Evolutionary conservation across 441 rosid species (phyloP), one percentile per base, ranked within the genome.

Genomic region (Brassica hybrid): DNA sequence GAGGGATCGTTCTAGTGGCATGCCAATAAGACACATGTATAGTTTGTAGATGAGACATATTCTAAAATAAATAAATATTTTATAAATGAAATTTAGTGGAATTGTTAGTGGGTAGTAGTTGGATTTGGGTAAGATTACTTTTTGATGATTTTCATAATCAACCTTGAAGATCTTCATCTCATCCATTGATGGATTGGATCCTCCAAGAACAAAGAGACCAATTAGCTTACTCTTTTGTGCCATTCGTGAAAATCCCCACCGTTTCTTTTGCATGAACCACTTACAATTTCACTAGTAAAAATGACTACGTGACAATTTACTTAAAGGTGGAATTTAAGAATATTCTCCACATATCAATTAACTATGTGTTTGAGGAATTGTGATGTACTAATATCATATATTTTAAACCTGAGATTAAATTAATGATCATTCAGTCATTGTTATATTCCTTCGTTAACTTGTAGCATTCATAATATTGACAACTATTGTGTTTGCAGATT

Each of bases 31-130:
- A 68, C 78, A 68, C 59, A 67, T 73, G 74, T 54, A 78, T 52
- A 79, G 61, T 48, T 67, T 73, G 34, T 4, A 78, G 17, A 67
- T 61, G 43, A 61, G 63, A 1, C 17, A 38, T 67, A 61, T 61
- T 62, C 63, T 18, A 17, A 61, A 67, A 45, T 3, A 58, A 27
- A 6, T 2, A 32, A 14, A 66, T 45, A 67, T 2, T 14, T 25
- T 12, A 58, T 9, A n/a, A 18, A 76, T 19, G 23, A 32, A 65
- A 9, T 34, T 67, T 17, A 79, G 81, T 79, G 81, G 81, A 68
- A 79, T 62, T 79, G 74, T 67, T 62, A 79, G 81, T 79, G 81
- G 81, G 71, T 79, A 73, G 78, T 73, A 54, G 81, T 79, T 79
- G 78, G 36, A 73, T 73, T 79, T 73, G 81, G 81, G 81, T 67